These are phyloP conservation scores for Thymus quinquecostatus DNA, from an alignment of 257 asterid genomes.

Conservation along the genomic window DNA sequence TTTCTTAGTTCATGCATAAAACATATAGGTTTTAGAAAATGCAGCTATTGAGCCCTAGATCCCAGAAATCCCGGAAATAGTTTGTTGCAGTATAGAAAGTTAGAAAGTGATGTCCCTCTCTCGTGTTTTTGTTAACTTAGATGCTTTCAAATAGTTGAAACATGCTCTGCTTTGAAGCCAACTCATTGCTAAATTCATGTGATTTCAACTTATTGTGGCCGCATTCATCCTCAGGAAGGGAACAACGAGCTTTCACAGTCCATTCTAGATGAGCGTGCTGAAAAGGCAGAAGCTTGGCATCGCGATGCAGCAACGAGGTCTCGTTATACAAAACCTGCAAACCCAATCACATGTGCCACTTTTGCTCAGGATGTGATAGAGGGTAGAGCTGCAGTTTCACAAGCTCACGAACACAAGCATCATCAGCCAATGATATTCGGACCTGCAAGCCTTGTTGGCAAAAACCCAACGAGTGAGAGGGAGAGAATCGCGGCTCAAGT, in stretches of 20 bases:
- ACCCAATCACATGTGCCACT: constrained; percentile 96
- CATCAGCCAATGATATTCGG: constrained; percentile 96
- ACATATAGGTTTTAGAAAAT: not conserved
- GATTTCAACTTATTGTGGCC: constrained; percentile 15
- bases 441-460: constrained; percentile 79
- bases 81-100: not conserved
- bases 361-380: constrained; percentile 96
- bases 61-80: not conserved
- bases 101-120: not conserved
- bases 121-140: constrained; percentile 3
- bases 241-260: constrained; percentile 57
- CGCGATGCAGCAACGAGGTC: constrained; percentile 80
- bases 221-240: constrained; percentile 59
- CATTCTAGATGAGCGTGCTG: constrained; percentile 75
- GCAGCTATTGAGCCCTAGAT: constrained; percentile 9
- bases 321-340: constrained; percentile 63
- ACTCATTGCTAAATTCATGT: constrained; percentile 6
- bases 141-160: not conserved
- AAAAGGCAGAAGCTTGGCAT: constrained; percentile 92
- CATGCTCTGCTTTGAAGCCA: constrained; percentile 1
- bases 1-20: not conserved
- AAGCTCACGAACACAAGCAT: constrained; percentile 87
- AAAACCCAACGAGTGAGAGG: constrained; percentile 84
- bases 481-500: constrained; percentile 93
- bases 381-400: constrained; percentile 77